These are phyloP conservation scores for Rosa rugosa DNA, from an alignment of 306 rosid species.

Conservation along the genomic window DNA sequence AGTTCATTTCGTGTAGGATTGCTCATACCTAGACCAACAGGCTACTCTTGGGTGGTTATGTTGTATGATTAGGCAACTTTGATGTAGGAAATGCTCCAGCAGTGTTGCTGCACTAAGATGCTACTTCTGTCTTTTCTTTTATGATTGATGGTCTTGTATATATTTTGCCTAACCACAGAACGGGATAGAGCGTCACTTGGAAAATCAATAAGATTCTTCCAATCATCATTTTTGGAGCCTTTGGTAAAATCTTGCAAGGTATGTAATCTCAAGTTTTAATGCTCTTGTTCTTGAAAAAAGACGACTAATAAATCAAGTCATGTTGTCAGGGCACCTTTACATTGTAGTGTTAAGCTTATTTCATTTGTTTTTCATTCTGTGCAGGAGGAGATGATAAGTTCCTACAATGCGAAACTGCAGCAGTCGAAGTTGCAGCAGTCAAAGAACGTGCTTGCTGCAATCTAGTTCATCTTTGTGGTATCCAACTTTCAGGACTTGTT, in stretches of 20 bases:
- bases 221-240: slow-evolving; percentile 73
- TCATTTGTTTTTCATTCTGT: not conserved
- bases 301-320: slow-evolving; percentile 1
- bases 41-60: not conserved
- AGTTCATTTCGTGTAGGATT: not conserved
- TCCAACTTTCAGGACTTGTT: not conserved
- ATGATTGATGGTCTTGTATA: slow-evolving; percentile 14
- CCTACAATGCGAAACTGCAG: slow-evolving; percentile 54
- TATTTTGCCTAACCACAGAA: slow-evolving; percentile 39
- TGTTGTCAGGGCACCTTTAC: not conserved
- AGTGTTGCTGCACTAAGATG: not conserved
- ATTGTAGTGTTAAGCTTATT: not conserved
- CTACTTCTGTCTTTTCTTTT: not conserved
- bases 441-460: slow-evolving; percentile 28
- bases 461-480: not conserved
- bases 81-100: not conserved
- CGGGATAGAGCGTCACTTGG: slow-evolving; percentile 67
- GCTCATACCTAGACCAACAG: not conserved
- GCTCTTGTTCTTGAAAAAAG: not conserved
- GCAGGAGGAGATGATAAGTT: slow-evolving; percentile 65
- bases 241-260: slow-evolving; percentile 75
- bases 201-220: slow-evolving; percentile 55
- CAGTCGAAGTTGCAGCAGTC: slow-evolving; percentile 52
- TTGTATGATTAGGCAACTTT: not conserved
- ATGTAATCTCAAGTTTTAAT: not conserved